Evolutionary conservation across 2,329 filamentous ascomycete species (phyloP).

Genomic region (Plectosphaerella plurivora): DNA sequence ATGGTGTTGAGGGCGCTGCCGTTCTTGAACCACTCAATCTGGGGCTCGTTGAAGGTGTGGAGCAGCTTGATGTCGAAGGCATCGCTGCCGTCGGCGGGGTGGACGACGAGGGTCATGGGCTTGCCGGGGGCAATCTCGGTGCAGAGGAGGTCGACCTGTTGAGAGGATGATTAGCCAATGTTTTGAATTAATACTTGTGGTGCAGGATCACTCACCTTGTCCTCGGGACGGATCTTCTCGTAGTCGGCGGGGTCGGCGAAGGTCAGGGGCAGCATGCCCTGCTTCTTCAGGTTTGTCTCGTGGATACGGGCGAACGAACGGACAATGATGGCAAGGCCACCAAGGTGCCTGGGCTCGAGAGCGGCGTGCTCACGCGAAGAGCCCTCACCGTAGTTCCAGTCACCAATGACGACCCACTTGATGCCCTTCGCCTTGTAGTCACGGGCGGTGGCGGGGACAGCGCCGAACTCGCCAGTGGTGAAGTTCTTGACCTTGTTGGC

Average conservation of each 20-base stretch:
- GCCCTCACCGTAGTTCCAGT: conserved; percentile 99
- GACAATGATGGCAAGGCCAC: conserved; percentile 94
- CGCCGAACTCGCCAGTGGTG: conserved; percentile 76
- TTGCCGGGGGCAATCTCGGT: conserved; percentile 89
- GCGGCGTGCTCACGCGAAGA: conserved; percentile 97
- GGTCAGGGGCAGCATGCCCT: conserved; percentile 98
- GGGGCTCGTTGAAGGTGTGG: conserved; percentile 97
- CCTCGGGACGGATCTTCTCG: conserved; percentile 90
- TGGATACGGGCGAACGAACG: conserved; percentile 97
- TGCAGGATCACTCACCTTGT: conserved; percentile 56
- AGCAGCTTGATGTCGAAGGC: conserved; percentile 77
- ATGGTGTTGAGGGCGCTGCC: conserved; percentile 94
- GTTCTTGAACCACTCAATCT: conserved; percentile 99
- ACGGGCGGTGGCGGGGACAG: conserved; percentile 89
- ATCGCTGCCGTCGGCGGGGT: conserved; percentile 72
- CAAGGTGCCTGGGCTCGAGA: conserved; percentile 94
- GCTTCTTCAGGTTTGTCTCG: conserved; percentile 99
- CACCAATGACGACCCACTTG: conserved; percentile 95
- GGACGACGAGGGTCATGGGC: conserved; percentile 86
- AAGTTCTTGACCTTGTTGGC: conserved; percentile 97
- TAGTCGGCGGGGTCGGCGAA: conserved; percentile 95
- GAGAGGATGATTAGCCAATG: conserved; percentile 14
- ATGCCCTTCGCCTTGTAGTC: conserved; percentile 98
- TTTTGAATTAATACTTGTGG: neutral
- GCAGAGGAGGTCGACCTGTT: conserved; percentile 73